phyloP scores from a whole-genome alignment of 2,329 filamentous ascomycete species.

The Orbilia blumenaviensis region DNA sequence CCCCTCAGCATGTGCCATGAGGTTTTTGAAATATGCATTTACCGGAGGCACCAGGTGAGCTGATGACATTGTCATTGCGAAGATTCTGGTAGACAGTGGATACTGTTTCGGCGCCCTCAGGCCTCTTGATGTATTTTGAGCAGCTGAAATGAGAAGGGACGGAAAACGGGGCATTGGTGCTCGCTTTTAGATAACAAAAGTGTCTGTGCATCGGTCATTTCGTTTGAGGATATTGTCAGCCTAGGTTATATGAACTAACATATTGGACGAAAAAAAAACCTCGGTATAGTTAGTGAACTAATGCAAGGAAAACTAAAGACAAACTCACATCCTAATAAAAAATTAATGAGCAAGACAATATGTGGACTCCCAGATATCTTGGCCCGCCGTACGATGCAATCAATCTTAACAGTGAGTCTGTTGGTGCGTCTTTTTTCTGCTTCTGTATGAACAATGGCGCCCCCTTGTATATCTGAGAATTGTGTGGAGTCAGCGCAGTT shows the following conservation, averaged over 20 bases:
- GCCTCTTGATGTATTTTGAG: constrained; percentile 42
- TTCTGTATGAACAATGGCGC: neutral
- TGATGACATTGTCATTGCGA: constrained; percentile 50
- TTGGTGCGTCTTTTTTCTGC: neutral
- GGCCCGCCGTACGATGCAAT: neutral
- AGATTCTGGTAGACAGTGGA: constrained; percentile 43
- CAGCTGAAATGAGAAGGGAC: constrained; percentile 53
- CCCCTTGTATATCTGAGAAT: constrained; percentile 3
- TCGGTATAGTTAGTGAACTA: constrained; percentile 9
- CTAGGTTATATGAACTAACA: constrained; percentile 14
- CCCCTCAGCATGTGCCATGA: neutral
- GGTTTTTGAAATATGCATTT: constrained; percentile 19
- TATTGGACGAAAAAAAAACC: constrained; percentile 19
- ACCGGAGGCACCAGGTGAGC: constrained; percentile 47
- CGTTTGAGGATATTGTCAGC: constrained; percentile 49
- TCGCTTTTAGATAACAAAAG: constrained; percentile 37
- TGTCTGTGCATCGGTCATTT: constrained; percentile 51
- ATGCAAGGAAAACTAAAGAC: neutral
- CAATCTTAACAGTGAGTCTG: no score
- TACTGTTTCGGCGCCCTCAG: constrained; percentile 51
- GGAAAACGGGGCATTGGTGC: constrained; percentile 52
- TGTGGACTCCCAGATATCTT: constrained; percentile 2
- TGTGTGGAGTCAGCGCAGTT: constrained; percentile 2
- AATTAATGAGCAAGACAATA: constrained; percentile 6
- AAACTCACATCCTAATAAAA: constrained; percentile 13